phyloP scores from a whole-genome alignment of 345 rosid species.

The Moricandia arvensis region DNA sequence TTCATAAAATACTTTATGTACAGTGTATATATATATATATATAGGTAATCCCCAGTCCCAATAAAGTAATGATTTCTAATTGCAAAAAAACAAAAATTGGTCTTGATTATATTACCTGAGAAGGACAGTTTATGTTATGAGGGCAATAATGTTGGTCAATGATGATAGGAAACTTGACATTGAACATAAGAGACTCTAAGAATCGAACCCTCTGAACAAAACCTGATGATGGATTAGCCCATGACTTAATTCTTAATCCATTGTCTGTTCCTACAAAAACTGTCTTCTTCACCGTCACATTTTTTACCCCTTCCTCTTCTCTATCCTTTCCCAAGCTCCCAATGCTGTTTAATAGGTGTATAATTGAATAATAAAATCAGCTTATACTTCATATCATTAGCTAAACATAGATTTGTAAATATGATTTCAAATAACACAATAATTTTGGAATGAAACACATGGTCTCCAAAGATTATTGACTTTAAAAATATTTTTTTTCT shows the following conservation, averaged over 20 bases:
- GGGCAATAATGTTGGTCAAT: slow-evolving; percentile 4
- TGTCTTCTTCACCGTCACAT: slow-evolving; percentile 1
- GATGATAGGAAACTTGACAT: slow-evolving; percentile 1
- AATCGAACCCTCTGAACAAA: not conserved
- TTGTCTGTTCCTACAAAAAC: not conserved
- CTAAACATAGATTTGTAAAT: not conserved
- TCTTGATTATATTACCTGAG: not conserved
- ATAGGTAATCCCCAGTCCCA: not conserved
- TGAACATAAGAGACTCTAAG: not conserved
- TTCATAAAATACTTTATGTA: not conserved
- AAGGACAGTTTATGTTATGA: not conserved
- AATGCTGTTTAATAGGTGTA: not conserved
- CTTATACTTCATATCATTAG: not conserved
- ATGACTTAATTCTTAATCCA: slow-evolving; percentile 1
- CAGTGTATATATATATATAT: not conserved
- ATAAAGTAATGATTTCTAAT: not conserved
- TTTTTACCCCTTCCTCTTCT: not conserved
- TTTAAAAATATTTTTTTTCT: no score
- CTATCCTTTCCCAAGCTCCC: not conserved
- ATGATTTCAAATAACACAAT: not conserved
- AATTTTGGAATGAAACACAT: not conserved
- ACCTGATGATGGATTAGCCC: not conserved
- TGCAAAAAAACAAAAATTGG: not conserved
- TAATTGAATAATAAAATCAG: not conserved
- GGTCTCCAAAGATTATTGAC: not conserved